Percentiles rank a stretch among this genome's conserved stretches.
Conservation (phyloP, 2,329 filamentous ascomycete genomes). For the Thyridium curvatum region DNA sequence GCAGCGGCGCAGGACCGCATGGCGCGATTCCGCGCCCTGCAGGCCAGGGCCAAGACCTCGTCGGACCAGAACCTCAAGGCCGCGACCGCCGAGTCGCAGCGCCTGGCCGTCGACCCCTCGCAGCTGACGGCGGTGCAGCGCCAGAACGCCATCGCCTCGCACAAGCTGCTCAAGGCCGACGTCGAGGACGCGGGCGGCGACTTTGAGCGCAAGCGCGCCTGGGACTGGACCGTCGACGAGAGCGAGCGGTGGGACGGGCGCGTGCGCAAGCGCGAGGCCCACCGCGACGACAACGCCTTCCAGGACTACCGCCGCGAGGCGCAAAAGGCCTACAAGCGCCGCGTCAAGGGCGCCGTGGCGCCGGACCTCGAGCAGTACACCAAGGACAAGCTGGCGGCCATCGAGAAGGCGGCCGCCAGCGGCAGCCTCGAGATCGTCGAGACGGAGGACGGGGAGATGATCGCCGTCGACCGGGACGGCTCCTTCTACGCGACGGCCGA, state of each 20-base stretch:
- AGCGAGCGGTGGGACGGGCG: conserved; percentile 90
- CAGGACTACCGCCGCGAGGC: conserved; percentile 83
- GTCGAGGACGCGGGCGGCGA: conserved; percentile 80
- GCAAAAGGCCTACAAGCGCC: conserved; percentile 88
- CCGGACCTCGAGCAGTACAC: conserved; percentile 82
- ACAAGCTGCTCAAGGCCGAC: conserved; percentile 91
- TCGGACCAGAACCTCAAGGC: conserved; percentile 74
- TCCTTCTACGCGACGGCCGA: conserved; percentile 87
- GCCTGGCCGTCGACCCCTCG: conserved; percentile 69
- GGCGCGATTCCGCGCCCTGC: conserved; percentile 80
- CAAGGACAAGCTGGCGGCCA: conserved; percentile 74
- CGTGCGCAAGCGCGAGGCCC: conserved; percentile 75
- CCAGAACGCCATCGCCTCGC: conserved; percentile 79
- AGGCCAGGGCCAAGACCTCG: conserved; percentile 71
- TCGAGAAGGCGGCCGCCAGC: conserved; percentile 76
- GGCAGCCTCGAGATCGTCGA: conserved; percentile 91
- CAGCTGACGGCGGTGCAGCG: conserved; percentile 75
- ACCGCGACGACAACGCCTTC: conserved; percentile 82
- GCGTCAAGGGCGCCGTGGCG: conserved; percentile 64
- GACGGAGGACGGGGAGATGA: conserved; percentile 88
- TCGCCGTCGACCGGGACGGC: conserved; percentile 87
- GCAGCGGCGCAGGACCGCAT: conserved; percentile 57
- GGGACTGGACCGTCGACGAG: conserved; percentile 98
- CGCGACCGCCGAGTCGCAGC: conserved; percentile 75
- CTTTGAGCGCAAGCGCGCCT: conserved; percentile 95